These are phyloP conservation scores for Pseudohalonectria lignicola DNA, from an alignment of 2,329 filamentous ascomycete genomes.

Conservation along the genomic window DNA sequence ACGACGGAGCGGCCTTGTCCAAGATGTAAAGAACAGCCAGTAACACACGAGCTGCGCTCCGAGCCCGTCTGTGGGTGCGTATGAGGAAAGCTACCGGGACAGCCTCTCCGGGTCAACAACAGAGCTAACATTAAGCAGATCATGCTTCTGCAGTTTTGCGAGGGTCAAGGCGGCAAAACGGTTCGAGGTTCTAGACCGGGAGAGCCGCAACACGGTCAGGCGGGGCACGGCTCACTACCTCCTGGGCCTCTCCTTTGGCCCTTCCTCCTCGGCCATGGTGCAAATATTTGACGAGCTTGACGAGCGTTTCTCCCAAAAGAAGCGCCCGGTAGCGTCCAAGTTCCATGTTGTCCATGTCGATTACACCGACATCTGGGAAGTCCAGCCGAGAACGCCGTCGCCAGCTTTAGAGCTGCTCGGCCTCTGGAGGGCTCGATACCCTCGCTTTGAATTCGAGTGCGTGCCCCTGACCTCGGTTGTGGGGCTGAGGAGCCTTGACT, in stretches of 20 bases:
- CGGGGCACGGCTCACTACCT: slow-evolving; percentile 38
- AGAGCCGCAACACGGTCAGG: slow-evolving; percentile 23
- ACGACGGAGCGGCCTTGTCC: neutral
- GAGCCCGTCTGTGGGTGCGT: slow-evolving; percentile 4
- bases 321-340: slow-evolving; percentile 19
- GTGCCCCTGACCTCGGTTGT: slow-evolving; percentile 56
- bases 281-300: slow-evolving; percentile 58
- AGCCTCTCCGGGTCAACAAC: no score
- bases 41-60: neutral
- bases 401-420: slow-evolving; percentile 33
- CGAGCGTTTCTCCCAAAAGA: slow-evolving; percentile 40
- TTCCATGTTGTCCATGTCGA: slow-evolving; percentile 50
- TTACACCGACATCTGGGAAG: no score
- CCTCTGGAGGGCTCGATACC: slow-evolving; percentile 49
- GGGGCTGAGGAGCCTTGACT: slow-evolving; percentile 37
- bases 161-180: slow-evolving; percentile 72
- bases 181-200: slow-evolving; percentile 37
- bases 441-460: slow-evolving; percentile 51
- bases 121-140: slow-evolving; percentile 26
- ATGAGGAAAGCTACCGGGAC: neutral
- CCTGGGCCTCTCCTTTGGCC: slow-evolving; percentile 72
- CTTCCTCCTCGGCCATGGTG: slow-evolving; percentile 68
- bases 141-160: slow-evolving; percentile 72
- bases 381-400: no score
- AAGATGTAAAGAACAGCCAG: slow-evolving; percentile 3